Evolutionary conservation across 306 rosid genomes (phyloP), one percentile per base, ranked within the genome.

Genomic region (Casuarina cunninghamiana): DNA sequence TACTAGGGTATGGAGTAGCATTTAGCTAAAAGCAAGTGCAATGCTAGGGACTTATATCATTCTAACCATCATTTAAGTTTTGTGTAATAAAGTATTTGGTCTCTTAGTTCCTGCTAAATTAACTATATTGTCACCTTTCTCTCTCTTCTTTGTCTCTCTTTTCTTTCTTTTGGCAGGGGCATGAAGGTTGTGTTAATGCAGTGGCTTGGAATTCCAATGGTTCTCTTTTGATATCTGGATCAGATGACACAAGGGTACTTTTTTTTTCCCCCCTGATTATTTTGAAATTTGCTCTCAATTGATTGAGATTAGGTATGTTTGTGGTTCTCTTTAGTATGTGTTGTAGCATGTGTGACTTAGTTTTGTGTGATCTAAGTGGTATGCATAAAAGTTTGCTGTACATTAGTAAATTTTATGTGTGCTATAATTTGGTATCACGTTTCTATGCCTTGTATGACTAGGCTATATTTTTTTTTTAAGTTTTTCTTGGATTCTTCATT

Each of bases 181-280:
- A 95, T 82, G 83, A 82, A 75, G 97, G 99, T 62, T 95, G 99
- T 83, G 99, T 95, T 70, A 95, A 95, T 83, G 84, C 93, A 0
- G 90, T 95, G 83, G 93, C 97, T 74, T 95, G 99, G 99, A 95
- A 93, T 86, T 87, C 97, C 37, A 83, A 32, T 0, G 99, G 99
- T 77, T 89, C 97, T 8, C 87, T 91, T 65, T 79, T 95, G 88
- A 84, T 95, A 87, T 95, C 99, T 2, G 99, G 99, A 85, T 95
- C 99, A 79, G 99, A 95, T 69, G 99, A 95, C 81, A 88, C 96
- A 6, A 81, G 90, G 90, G 99, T 95, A 88, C 32, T 26, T 26
- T 26, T 26, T 26, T 26, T 26, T 26, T 26, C 32, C 32, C 32
- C 32, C 32, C 32, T 26, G 32, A 26, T 26, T 26, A 26, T 26